These are phyloP conservation scores for Botrytis fragariae DNA, from an alignment of 2,329 filamentous ascomycete genomes.

Conservation along the genomic window DNA sequence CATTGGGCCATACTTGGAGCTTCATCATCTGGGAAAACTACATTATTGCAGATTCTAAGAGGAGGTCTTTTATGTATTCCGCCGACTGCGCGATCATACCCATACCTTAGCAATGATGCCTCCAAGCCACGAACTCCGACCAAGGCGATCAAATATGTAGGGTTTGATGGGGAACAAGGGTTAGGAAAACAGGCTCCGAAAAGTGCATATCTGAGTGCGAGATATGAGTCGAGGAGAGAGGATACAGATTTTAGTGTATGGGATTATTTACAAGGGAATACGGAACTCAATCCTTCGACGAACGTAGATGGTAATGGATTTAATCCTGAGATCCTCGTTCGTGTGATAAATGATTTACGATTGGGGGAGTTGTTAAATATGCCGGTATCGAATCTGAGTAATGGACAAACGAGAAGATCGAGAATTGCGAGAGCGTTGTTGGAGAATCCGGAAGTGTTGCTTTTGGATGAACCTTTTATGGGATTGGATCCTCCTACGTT, in stretches of 20 bases:
- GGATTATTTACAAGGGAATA: conserved; percentile 80
- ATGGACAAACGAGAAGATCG: conserved; percentile 85
- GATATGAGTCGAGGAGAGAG: conserved; percentile 86
- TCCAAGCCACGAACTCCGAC: conserved; percentile 55
- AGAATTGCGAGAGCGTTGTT: conserved; percentile 86
- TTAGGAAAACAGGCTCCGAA: conserved; percentile 52
- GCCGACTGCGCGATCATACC: conserved; percentile 72
- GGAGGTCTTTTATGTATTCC: conserved; percentile 76
- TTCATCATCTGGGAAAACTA: conserved; percentile 75
- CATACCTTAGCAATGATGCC: conserved; percentile 66
- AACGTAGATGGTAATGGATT: conserved; percentile 49
- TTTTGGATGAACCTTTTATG: conserved; percentile 95
- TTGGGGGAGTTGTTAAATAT: conserved; percentile 69
- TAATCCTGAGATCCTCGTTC: conserved; percentile 52
- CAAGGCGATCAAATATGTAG: conserved; percentile 81
- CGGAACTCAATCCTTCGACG: conserved; percentile 71
- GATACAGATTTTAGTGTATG: conserved; percentile 81
- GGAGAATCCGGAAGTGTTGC: conserved; percentile 71
- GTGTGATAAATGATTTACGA: conserved; percentile 67
- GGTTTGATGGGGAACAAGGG: conserved; percentile 74
- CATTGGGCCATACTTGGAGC: conserved; percentile 86
- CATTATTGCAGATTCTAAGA: conserved; percentile 74
- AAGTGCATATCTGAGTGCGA: conserved; percentile 82
- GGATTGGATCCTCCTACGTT: conserved; percentile 85
- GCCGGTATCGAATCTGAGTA: conserved; percentile 86